Base-by-base conservation (phyloP, 2,329 filamentous ascomycete genomes). In the Ophiostoma australiae region DNA sequence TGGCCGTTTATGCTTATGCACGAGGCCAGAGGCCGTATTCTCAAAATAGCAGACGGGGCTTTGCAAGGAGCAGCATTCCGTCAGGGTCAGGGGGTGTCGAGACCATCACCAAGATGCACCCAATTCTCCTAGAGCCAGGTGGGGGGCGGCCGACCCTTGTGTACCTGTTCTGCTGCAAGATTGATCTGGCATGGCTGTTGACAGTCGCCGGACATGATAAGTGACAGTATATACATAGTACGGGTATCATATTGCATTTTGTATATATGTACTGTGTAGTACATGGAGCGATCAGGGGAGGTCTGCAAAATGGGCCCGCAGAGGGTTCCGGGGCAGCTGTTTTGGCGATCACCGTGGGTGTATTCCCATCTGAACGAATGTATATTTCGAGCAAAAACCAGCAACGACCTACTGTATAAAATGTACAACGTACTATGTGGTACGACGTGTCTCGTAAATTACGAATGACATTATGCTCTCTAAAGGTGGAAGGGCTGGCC, bases 11-110 rank as follows among this genome's bases (percentile, higher is more conserved):
- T 63, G 58, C 58, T 63, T 33, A 63, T 63, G 58, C 58, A 27
- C 23, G 52, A 58, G 52, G 31, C n/a, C n/a, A 27, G 44, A 66
- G 35, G 35, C 17, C 63, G 35, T 39, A 66, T 41, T 66, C 35
- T 63, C 58, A 63, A 63, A 63, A 63, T 63, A 63, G 58, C 27
- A 63, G 27, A 63, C 58, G 58, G 58, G 58, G 58, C 58, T 17
- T 33, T 63, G 23, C 27, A 63, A 63, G 27, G 58, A 17, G 63
- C 35, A 37, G 20, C 63, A 66, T 66, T 66, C 33, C 20, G 63
- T 39, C 63, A 39, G n/a, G 35, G 35, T 35, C 63, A 66, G 63
- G 63, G 63, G 63, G 33, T 66, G 63, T 39, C n/a, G 35, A 33
- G 58, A 35, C 15, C 33, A 39, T 39, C 33, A 39, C 20, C 33